Base-by-base conservation (phyloP, 257 asterid species). In the Solanum clarkiae region DNA sequence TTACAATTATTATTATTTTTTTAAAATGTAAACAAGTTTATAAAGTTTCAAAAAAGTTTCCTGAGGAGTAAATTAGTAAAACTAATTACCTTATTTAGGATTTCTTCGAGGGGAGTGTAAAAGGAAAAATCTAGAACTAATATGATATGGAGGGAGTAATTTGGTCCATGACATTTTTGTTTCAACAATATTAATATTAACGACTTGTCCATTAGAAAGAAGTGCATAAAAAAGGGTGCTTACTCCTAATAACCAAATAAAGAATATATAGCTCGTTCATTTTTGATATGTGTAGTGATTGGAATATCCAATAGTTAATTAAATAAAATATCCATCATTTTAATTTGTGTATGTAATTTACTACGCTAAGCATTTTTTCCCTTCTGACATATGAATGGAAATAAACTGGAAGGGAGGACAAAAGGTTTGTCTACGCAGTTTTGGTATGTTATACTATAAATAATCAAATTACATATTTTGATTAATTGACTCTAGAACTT, bases 381-480 rank as follows among this genome's bases (percentile, higher is more conserved):
- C 20, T 63, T 65, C 71, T 65, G 84, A 79, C 80, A 68, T 68
- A 36, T 57, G 66, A 85, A 84, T 84, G 91, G 63, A 86, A 74
- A 88, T 65, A 68, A 90, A 84, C 74, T 56, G 32, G 42, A 68
- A n/a, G 60, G 49, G 68, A 72, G 80, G 68, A 32, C 59, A 85
- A 85, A 87, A 72, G 66, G 86, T 74, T 84, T 72, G 86, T 74
- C 77, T 49, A 84, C 82, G 63, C 36, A 81, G 22, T 87, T 83
- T 87, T 32, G 83, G 85, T 60, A 87, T 74, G 71, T 75, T 84
- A 65, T 69, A 62, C 10, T 70, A 40, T 45, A 40, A 68, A 40
- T 80, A 86, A 85, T 51, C 82, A 80, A 82, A 86, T 77, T 26
- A 7, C 63, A 53, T 26, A 13, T 77, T 49, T 16, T 16, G 63